phyloP scores from a whole-genome alignment of 805 yeast species.

The Monosporozyma unispora region DNA sequence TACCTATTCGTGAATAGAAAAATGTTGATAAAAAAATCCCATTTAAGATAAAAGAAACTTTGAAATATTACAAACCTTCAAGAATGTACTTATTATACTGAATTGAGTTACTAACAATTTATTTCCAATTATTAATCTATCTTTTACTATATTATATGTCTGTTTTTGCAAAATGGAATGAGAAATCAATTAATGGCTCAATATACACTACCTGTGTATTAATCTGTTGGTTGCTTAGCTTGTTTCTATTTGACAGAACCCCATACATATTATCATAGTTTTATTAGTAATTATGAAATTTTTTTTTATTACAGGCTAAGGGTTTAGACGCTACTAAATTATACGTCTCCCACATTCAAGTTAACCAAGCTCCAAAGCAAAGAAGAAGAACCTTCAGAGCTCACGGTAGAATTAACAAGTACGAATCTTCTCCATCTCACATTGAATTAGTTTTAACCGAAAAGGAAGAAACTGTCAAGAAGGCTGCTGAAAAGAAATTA shows the following conservation, averaged over 20 bases:
- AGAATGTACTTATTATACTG: not conserved
- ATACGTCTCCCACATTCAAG: slow-evolving; percentile 97
- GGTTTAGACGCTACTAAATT: slow-evolving; percentile 94
- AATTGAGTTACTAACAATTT: not conserved
- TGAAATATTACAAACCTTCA: not conserved
- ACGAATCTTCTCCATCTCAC: slow-evolving; percentile 98
- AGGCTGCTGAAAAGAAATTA: slow-evolving; percentile 65
- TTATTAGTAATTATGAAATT: not conserved
- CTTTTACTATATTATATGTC: not conserved
- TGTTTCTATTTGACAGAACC: not conserved
- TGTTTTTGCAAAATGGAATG: not conserved
- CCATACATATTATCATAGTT: not conserved
- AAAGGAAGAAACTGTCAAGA: slow-evolving; percentile 86
- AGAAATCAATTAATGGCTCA: not conserved
- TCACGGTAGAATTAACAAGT: slow-evolving; percentile 99
- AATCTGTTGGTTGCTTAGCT: not conserved
- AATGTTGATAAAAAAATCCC: no score
- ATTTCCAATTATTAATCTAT: not conserved
- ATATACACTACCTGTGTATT: not conserved
- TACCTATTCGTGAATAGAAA: no score
- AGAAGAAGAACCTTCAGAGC: slow-evolving; percentile 99
- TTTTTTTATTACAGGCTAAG: slow-evolving; percentile 46
- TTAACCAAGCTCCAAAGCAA: slow-evolving; percentile 99
- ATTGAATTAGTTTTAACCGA: slow-evolving; percentile 95
- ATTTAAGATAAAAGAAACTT: no score